Evolutionary conservation across 2,329 filamentous ascomycete species (phyloP), one percentile per base, ranked within the genome.

Genomic region (Lizonia empirigonia): DNA sequence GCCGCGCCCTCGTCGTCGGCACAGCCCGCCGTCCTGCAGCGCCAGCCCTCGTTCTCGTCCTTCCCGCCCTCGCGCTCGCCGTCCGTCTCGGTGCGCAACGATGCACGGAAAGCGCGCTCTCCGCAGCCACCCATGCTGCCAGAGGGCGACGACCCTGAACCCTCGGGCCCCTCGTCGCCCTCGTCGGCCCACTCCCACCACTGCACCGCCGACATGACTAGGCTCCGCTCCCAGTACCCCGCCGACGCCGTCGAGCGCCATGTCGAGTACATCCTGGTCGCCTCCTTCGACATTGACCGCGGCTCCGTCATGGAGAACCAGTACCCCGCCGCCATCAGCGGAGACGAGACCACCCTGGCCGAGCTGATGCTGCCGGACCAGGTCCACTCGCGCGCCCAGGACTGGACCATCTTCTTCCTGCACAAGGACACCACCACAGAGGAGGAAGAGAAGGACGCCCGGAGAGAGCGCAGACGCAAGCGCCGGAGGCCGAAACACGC

Each of bases 391-490:
- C 85, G 94, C 30, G 93, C 89, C 68, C 92, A 97, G 75, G 94
- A 99, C 73, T 99, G 94, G 94, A 99, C 94, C 33, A 96, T 97
- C 47, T 99, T 99, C 78, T 99, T 99, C 71, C 74, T 99, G 49
- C 94, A 99, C 77, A 97, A 97, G 73, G 94, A 99, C 72, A 90
- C 87, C 3, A 92, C 85, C 53, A 85, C 88, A 53, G 89, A 93
- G 50, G 92, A 96, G 53, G 88, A 90, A 62, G 79, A 80, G 54
- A 79, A 77, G 46, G 79, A 79, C 30, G 86, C 82, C 77, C 80
- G 65, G 78, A 79, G 63, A 78, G 82, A 80, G 60, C 76, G 81
- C 63, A 79, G 84, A 48, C 79, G 77, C 56, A 78, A 78, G 53
- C 79, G 78, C 59, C 80, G 76, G 42, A 59, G 64, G 46, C 62